phyloP scores from a whole-genome alignment of 169 alveolate species.

The Plasmodium coatneyi region DNA sequence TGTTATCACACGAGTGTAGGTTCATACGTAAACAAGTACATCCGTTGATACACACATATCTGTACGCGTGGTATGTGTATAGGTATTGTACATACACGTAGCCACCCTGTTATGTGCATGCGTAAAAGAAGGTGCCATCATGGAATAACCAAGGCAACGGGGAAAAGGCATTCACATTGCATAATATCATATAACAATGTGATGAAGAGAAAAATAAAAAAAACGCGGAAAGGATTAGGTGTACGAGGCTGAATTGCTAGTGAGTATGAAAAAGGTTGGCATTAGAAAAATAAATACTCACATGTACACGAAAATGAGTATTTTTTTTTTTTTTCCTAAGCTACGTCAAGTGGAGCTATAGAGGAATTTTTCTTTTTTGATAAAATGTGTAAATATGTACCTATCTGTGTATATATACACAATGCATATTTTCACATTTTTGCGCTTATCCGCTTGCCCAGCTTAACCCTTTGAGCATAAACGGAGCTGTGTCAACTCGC shows the following conservation, averaged over 20 bases:
- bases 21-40: not conserved
- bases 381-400: constrained; percentile 10
- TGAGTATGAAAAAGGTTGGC: not conserved
- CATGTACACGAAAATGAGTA: not conserved
- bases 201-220: constrained; percentile 2
- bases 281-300: not conserved
- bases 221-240: not conserved
- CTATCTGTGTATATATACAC: not conserved
- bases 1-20: not conserved
- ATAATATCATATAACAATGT: not conserved
- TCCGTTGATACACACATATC: not conserved
- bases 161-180: not conserved
- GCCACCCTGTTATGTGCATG: not conserved
- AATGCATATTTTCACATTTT: not conserved
- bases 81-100: not conserved
- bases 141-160: not conserved
- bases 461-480: not conserved
- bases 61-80: not conserved
- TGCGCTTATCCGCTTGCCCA: not conserved
- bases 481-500: not conserved
- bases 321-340: not conserved
- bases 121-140: not conserved
- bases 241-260: not conserved
- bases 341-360: not conserved
- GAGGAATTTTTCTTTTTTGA: not conserved